phyloP scores from a whole-genome alignment of 768 basidiomycete genomes.

The Podaxis mareebaensis region DNA sequence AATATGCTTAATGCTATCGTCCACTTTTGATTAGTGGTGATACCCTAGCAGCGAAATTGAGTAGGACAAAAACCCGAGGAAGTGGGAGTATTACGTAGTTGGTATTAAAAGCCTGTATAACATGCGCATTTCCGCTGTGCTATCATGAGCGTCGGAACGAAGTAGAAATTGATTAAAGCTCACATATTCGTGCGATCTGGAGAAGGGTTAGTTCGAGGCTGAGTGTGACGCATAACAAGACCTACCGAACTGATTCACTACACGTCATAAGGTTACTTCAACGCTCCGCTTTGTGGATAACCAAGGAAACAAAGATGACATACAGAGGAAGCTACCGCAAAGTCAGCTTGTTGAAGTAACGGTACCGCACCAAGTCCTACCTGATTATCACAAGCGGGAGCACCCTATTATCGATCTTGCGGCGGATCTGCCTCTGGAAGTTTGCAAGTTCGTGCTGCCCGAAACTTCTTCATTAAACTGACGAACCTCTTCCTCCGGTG shows the following conservation, averaged over 20 bases:
- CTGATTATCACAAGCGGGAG: conserved; percentile 52
- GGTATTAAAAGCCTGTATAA: conserved; percentile 50
- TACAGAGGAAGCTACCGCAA: conserved; percentile 21
- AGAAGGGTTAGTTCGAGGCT: not conserved
- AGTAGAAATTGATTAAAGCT: conserved; percentile 8
- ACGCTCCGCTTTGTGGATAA: not conserved
- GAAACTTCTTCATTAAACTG: not conserved
- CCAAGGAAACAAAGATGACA: conserved; percentile 36
- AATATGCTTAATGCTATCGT: conserved; percentile 58
- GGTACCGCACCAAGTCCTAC: conserved; percentile 25
- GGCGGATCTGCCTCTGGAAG: conserved; percentile 39
- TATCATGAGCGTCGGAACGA: not conserved
- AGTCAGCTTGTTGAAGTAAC: not conserved
- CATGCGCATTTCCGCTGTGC: conserved; percentile 55
- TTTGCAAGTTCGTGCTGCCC: not conserved
- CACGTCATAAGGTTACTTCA: conserved; percentile 17
- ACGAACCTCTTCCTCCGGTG: conserved; percentile 48
- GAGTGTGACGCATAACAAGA: not conserved
- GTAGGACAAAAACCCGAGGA: not conserved
- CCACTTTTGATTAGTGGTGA: conserved; percentile 55
- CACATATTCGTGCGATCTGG: conserved; percentile 61
- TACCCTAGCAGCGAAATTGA: conserved; percentile 33
- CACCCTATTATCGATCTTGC: conserved; percentile 53
- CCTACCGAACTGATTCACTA: conserved; percentile 51
- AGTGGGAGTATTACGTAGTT: conserved; percentile 42